phyloP scores from a whole-genome alignment of 2,329 filamentous ascomycete genomes.

The Pseudogymnoascus sp. region DNA sequence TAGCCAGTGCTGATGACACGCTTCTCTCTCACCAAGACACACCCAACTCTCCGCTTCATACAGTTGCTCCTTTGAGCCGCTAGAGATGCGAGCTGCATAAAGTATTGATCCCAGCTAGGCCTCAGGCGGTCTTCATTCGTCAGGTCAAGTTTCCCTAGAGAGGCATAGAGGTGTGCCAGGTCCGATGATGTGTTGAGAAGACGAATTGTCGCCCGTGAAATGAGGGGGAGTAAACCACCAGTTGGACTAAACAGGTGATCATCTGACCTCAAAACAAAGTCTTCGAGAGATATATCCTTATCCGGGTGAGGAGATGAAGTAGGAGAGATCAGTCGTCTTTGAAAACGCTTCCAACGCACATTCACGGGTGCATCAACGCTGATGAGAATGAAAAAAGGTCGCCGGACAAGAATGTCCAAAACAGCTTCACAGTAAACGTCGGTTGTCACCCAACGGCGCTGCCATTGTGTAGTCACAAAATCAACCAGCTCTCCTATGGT shows the following conservation, averaged over 20 bases:
- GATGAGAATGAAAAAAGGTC: constrained; percentile 89
- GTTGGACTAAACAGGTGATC: constrained; percentile 61
- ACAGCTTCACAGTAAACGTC: constrained; percentile 66
- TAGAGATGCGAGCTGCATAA: constrained; percentile 91
- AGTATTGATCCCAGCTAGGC: constrained; percentile 93
- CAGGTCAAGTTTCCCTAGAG: constrained; percentile 67
- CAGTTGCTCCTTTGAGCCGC: constrained; percentile 89
- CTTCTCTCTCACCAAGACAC: constrained; percentile 77
- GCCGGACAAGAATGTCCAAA: constrained; percentile 65
- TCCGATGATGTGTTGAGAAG: constrained; percentile 77
- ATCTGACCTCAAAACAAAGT: constrained; percentile 55
- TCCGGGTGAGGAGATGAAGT: constrained; percentile 19
- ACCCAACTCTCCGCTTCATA: constrained; percentile 95
- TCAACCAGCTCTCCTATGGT: constrained; percentile 64
- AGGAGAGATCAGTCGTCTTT: constrained; percentile 35
- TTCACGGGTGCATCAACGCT: constrained; percentile 85
- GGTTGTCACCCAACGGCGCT: constrained; percentile 74
- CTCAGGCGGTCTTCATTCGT: constrained; percentile 70
- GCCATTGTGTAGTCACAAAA: constrained; percentile 80
- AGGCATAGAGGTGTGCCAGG: constrained; percentile 60
- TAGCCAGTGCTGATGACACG: constrained; percentile 93
- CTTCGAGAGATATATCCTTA: constrained; percentile 36
- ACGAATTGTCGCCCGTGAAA: constrained; percentile 73
- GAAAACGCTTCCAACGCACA: constrained; percentile 74
- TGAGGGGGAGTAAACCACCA: constrained; percentile 63